Evolutionary conservation across 768 basidiomycete genomes (phyloP).

Genomic region (Candolleomyces eurysporus): DNA sequence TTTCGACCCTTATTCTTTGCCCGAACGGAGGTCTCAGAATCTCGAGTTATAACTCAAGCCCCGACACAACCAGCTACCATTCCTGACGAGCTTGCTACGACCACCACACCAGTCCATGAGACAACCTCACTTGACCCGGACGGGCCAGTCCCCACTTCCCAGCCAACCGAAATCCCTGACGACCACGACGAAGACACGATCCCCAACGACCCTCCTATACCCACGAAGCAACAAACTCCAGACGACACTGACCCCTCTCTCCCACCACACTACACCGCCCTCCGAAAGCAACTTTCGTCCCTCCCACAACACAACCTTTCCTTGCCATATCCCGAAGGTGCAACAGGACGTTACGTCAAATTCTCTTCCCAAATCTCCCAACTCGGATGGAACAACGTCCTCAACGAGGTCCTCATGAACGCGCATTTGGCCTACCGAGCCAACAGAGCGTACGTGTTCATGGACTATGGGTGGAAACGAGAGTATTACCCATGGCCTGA

Average conservation of each 20-base stretch:
- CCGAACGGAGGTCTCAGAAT: no score
- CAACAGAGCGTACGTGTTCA: constrained; percentile 49
- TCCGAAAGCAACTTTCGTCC: constrained; percentile 36
- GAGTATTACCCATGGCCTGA: constrained; percentile 43
- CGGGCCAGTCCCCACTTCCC: constrained; percentile 8
- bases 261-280: constrained; percentile 35
- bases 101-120: background rate
- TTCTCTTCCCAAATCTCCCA: constrained; percentile 40
- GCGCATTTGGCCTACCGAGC: constrained; percentile 47
- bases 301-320: constrained; percentile 50
- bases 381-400: constrained; percentile 51
- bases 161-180: constrained; percentile 30
- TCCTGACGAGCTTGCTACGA: no score
- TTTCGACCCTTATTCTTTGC: no score
- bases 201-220: background rate
- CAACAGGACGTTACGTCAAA: constrained; percentile 44
- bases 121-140: background rate
- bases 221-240: background rate
- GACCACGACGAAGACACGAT: background rate
- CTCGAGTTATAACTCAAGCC: no score
- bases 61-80: no score
- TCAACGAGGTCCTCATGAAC: constrained; percentile 52
- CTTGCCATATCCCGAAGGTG: constrained; percentile 48
- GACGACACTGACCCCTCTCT: background rate
- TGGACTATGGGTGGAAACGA: constrained; percentile 40